Evolutionary conservation across 1,284 basidiomycete genomes (phyloP), one percentile per base, ranked within the genome.

Genomic region (Cryptococcus sp.): DNA sequence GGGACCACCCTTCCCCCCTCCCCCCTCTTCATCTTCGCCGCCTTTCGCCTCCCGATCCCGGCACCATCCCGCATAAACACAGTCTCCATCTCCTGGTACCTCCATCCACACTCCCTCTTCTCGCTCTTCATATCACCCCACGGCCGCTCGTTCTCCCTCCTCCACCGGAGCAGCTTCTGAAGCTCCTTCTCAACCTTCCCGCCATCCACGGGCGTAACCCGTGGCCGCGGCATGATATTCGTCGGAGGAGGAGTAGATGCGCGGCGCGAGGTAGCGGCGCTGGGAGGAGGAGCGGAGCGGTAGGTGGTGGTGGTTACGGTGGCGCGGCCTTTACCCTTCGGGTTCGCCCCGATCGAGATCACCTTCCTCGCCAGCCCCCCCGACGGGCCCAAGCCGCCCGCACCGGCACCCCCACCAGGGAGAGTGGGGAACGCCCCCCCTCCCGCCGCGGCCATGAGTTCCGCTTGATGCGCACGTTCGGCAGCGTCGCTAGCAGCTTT

Each of bases 361-460:
- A 72, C 70, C 51, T 66, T 68, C 15, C 68, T 56, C 1, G 52
- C 58, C 18, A 39, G 46, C 4, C 39, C 55, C 50, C n/a, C 46
- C 55, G 56, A 3, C 23, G 54, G 56, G 28, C 8, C 45, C 12
- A 16, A 39, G 23, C 18, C 47, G 28, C 28, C 28, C 28, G 28
- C 5, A 9, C 28, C 28, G 28, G 28, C 28, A 33, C n/a, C n/a
- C 8, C 42, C 42, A 3, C 62, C 65, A 2, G 63, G 53, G 7
- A 78, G 56, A 16, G 69, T 63, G 7, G 76, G 76, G 64, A 78
- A 78, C 4, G 71, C 62, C 1, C 75, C 76, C 16, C 72, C 74
- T 1, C 72, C 76, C n/a, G 67, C 67, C 47, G 68, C 63, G 13
- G 63, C 66, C 9, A 65, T 46, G n/a, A 71, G 54, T 18, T 63